Percentiles rank a stretch among this genome's conserved stretches.
Evolutionary conservation across 768 basidiomycete genomes (phyloP).

Genomic region (Hydnomerulius pinastri): DNA sequence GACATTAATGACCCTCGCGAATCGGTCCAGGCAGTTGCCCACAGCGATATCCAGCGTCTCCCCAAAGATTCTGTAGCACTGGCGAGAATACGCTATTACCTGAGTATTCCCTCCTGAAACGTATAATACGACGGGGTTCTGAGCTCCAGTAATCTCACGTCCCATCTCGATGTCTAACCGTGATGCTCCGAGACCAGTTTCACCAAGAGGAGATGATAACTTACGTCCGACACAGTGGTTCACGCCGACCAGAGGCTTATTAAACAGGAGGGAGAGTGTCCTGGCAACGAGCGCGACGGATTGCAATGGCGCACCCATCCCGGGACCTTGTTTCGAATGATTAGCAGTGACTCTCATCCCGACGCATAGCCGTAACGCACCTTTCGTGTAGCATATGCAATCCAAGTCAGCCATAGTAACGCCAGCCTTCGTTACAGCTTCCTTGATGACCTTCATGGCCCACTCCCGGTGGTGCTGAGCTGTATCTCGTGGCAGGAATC

Average conservation of each 20-base stretch:
- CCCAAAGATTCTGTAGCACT: slow-evolving; percentile 97
- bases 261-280: slow-evolving; percentile 82
- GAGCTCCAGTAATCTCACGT: slow-evolving; percentile 88
- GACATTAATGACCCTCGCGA: slow-evolving; percentile 90
- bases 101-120: slow-evolving; percentile 99
- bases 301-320: slow-evolving; percentile 97
- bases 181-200: not conserved
- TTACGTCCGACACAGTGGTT: slow-evolving; percentile 99
- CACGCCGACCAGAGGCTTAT: slow-evolving; percentile 94
- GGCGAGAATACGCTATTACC: slow-evolving; percentile 97
- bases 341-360: not conserved
- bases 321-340: slow-evolving; percentile 68
- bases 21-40: slow-evolving; percentile 96
- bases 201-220: not conserved
- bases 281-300: slow-evolving; percentile 94
- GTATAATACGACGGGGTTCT: slow-evolving; percentile 95
- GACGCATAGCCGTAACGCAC: slow-evolving; percentile 47
- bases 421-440: slow-evolving; percentile 68
- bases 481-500: slow-evolving; percentile 94
- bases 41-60: slow-evolving; percentile 99
- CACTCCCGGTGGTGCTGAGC: slow-evolving; percentile 96
- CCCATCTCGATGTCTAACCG: slow-evolving; percentile 99
- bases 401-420: slow-evolving; percentile 79
- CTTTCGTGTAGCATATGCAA: slow-evolving; percentile 97
- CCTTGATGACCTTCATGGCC: slow-evolving; percentile 78